phyloP scores from a whole-genome alignment of 495 filamentous ascomycete species.

The Pyrenula massariospora region DNA sequence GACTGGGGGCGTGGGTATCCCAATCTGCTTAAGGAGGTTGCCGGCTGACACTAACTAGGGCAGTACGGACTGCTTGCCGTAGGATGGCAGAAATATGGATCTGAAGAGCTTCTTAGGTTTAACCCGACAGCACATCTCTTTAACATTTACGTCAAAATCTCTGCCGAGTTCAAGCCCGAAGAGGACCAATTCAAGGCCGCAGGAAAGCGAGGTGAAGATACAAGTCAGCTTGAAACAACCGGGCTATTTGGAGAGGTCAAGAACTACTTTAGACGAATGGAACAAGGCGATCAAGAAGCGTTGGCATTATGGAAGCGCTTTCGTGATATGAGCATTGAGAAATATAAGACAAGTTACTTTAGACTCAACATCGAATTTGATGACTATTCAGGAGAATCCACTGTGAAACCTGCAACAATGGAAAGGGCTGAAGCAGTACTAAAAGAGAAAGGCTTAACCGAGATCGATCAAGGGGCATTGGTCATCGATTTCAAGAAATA shows the following conservation, averaged over 20 bases:
- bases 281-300: constrained; percentile 53
- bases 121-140: constrained; percentile 56
- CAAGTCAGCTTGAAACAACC: constrained; percentile 13
- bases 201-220: constrained; percentile 20
- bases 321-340: constrained; percentile 58
- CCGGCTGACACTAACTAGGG: no score
- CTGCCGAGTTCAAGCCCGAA: constrained; percentile 5
- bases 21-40: no score
- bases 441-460: constrained; percentile 47
- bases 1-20: constrained; percentile 62
- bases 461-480: constrained; percentile 60
- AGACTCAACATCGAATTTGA: constrained; percentile 67
- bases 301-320: constrained; percentile 61
- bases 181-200: constrained; percentile 5
- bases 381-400: constrained; percentile 67
- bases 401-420: constrained; percentile 60
- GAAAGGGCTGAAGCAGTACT: constrained; percentile 43
- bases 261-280: constrained; percentile 66
- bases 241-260: constrained; percentile 15
- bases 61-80: constrained; percentile 51
- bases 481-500: constrained; percentile 62
- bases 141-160: constrained; percentile 50
- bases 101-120: constrained; percentile 39
- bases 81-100: constrained; percentile 46
- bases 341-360: constrained; percentile 55